Evolutionary conservation across 331 rosid genomes (phyloP).

Genomic region (Pyrus hybrid): DNA sequence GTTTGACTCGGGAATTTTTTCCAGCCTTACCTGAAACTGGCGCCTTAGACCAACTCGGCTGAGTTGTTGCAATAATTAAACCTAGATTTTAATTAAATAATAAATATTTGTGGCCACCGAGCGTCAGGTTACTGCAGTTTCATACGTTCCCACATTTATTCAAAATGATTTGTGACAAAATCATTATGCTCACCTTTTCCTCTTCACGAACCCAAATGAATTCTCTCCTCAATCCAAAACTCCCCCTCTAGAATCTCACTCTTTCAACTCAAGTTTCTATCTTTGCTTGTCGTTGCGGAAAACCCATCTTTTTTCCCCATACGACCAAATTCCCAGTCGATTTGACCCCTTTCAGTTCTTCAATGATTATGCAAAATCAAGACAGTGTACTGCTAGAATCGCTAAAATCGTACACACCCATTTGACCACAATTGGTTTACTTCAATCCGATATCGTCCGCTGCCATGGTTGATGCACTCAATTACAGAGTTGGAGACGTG

Average conservation of each 20-base stretch:
- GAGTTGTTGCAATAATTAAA: neutral
- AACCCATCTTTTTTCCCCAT: conserved; percentile 6
- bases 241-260: conserved; percentile 18
- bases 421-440: conserved; percentile 24
- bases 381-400: conserved; percentile 5
- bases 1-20: too few relatives aligned
- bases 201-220: too few relatives aligned
- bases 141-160: too few relatives aligned
- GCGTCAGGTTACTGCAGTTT: too few relatives aligned
- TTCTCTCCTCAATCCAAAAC: too few relatives aligned
- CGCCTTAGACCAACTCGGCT: too few relatives aligned
- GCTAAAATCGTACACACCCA: conserved; percentile 42
- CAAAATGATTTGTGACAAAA: too few relatives aligned
- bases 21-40: conserved; percentile 57
- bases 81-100: too few relatives aligned
- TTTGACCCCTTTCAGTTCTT: conserved; percentile 31
- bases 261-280: conserved; percentile 23
- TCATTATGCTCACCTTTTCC: too few relatives aligned
- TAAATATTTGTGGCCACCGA: too few relatives aligned
- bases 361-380: conserved; percentile 25
- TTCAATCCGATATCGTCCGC: conserved; percentile 35
- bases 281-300: conserved; percentile 26
- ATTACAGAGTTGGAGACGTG: too few relatives aligned
- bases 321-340: conserved; percentile 11
- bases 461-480: too few relatives aligned